A percentile compares a stretch with the other conserved stretches of the same genome.
Conservation (phyloP, 495 filamentous ascomycete genomes). For the Tuber calosporum region DNA sequence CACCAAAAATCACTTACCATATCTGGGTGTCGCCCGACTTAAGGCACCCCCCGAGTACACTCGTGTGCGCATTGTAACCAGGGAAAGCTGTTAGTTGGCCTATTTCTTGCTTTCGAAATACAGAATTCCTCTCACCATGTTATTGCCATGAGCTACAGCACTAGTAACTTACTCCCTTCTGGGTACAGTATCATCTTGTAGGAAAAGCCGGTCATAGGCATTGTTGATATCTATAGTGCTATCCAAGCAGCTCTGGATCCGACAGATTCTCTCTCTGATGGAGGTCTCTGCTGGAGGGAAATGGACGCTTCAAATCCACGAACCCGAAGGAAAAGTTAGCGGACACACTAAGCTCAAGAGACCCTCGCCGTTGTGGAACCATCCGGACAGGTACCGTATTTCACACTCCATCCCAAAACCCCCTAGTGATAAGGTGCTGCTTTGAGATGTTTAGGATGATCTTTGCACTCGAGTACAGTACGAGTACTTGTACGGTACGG, state of each 20-base stretch:
- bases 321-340: neutral
- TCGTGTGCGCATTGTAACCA: too few species aligned
- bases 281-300: neutral
- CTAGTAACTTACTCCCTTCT: too few species aligned
- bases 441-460: neutral
- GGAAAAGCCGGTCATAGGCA: neutral
- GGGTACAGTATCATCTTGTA: neutral
- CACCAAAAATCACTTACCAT: too few species aligned
- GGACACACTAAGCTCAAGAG: neutral
- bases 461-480: too few species aligned
- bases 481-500: too few species aligned
- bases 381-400: neutral
- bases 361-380: neutral
- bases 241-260: neutral
- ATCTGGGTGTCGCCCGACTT: too few species aligned
- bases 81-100: neutral
- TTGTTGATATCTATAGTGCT: neutral
- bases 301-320: neutral
- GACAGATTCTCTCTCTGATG: neutral
- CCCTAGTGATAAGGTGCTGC: neutral
- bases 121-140: neutral
- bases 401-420: neutral
- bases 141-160: conserved; percentile 12
- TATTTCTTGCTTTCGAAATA: conserved; percentile 1
- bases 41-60: too few species aligned